Evolutionary conservation across 1,284 basidiomycete species (phyloP), one percentile per base, ranked within the genome.

Genomic region (Mycena sp.): DNA sequence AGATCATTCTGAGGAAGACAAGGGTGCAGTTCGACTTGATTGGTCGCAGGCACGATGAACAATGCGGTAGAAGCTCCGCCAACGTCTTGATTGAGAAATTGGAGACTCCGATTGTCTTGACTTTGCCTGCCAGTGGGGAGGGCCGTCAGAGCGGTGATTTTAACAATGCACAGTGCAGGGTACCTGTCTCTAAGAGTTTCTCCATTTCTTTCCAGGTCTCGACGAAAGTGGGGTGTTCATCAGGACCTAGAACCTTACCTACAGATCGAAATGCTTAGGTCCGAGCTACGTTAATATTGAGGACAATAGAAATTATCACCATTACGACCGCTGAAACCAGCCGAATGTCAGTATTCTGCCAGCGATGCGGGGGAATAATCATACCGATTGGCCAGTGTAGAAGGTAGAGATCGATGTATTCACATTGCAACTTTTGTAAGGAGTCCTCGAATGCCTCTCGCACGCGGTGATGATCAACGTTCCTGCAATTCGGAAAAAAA

Each of bases 171-270:
- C 9, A 35, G 32, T 35, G 14, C 7, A 9, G 14, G n/a, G 17
- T 53, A 75, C 83, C 83, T 21, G 78, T 78, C 19, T 75, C 77
- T 17, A 85, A 73, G 1, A 88, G 69, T 61, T 79, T 81, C 74
- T 89, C 87, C 85, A 89, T 87, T 56, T 83, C 80, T 50, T 74
- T 76, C 87, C 87, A 90, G 0, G 87, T 88, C 58, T 88, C 80
- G 62, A 77, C 67, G 41, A 62, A 64, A 12, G 68, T 71, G 16
- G 70, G 71, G 37, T 60, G 66, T 54, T 71, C 68, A n/a, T 69
- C 60, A 6, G 71, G 71, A 12, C 41, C 53, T 28, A 65, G 49
- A 9, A 54, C 49, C 16, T 44, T 65, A 6, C 64, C 67, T 67
- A 25, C 40, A 45, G n/a, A 38, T 38, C 21, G 6, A 25, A n/a